Evolutionary conservation across 2,329 filamentous ascomycete genomes (phyloP), one percentile per base, ranked within the genome.

Genomic region (Paecilomyces formosus): DNA sequence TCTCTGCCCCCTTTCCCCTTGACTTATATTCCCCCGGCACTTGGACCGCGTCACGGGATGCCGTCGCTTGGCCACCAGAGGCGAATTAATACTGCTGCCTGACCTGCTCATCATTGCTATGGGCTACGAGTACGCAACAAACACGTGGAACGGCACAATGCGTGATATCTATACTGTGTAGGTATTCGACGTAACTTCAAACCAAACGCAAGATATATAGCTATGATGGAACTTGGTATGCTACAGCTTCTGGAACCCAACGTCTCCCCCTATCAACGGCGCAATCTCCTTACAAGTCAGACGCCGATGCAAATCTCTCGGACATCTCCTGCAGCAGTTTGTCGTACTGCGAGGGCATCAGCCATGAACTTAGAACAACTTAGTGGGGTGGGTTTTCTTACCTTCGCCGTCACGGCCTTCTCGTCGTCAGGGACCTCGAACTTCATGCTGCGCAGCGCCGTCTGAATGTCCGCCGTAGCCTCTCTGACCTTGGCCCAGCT

Each of bases 241-340:
- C 59, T 61, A 61, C 54, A 57, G 31, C 24, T 53, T 30, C 33
- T 54, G 33, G 35, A 51, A 21, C 57, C 50, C 22, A 39, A 49
- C 30, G 9, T 26, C 26, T 30, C 15, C 28, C 28, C 53, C 11
- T 22, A 24, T 6, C 11, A 15, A 18, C 53, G 22, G 52, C 28
- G 28, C 35, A 50, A 55, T 33, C 26, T 26, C 45, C 61, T 71
- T 92, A 99, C 84, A 97, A 93, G 77, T 99, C 94, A 74, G 90
- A 85, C 61, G 99, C 93, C 45, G 92, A 88, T 55, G 94, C 94
- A 79, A 99, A 99, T 81, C 96, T 96, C 80, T 99, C 94, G 67
- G 89, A 87, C 92, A 99, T 93, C 68, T 86, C 82, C 79, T 96
- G 90, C 68, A 94, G 83, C 68, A 97, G 86, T 67, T 86, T 87